These are phyloP conservation scores for Raddia guianensis DNA, from an alignment of 176 grass and related monocot genomes.

Conservation along the genomic window DNA sequence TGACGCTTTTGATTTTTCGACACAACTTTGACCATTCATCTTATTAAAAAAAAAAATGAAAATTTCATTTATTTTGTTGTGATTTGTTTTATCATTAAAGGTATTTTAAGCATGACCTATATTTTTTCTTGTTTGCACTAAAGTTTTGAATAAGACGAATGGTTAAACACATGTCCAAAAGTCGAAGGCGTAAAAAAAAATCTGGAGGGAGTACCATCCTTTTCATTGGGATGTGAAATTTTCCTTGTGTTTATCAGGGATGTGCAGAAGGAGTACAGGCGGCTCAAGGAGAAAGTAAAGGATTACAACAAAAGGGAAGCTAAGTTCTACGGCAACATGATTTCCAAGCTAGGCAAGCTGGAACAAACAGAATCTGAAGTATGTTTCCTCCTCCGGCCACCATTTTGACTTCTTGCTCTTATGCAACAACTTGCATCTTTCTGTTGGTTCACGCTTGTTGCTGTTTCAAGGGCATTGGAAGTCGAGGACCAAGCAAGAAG, in stretches of 20 bases:
- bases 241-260: constrained; percentile 45
- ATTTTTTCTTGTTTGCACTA: too few species aligned
- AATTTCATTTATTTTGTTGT: too few species aligned
- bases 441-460: background rate
- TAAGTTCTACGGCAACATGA: constrained; percentile 67
- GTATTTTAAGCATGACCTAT: too few species aligned
- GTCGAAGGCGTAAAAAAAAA: too few species aligned
- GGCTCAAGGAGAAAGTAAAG: constrained; percentile 60
- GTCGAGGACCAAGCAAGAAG: constrained; percentile 35
- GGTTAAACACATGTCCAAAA: too few species aligned
- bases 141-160: too few species aligned
- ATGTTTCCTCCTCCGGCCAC: background rate
- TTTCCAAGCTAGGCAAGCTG: constrained; percentile 53
- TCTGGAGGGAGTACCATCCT: too few species aligned
- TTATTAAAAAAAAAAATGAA: too few species aligned
- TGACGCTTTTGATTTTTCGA: too few species aligned
- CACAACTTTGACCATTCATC: too few species aligned
- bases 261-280: constrained; percentile 60
- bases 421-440: background rate
- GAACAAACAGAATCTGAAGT: constrained; percentile 41
- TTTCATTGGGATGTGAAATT: background rate
- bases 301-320: constrained; percentile 60
- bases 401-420: background rate
- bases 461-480: constrained; percentile 40
- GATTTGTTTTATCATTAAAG: too few species aligned